A percentile compares a stretch with the other conserved stretches of the same genome.
Evolutionary conservation across 768 basidiomycete genomes (phyloP).

Genomic region (Leccinum fibrillosum): DNA sequence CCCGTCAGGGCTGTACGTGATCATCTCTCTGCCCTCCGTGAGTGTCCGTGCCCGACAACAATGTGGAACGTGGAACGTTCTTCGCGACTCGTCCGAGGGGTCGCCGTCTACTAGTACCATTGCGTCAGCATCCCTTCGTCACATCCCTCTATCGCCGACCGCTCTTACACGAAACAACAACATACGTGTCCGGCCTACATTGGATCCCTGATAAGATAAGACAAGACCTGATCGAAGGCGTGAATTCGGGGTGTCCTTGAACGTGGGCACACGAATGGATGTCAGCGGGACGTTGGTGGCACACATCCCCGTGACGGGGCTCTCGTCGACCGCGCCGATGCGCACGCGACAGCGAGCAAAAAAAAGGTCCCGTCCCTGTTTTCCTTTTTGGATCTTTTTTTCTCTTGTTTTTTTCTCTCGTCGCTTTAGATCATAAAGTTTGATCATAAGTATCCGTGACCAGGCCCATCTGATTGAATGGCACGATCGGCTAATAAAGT

Average conservation of each 20-base stretch:
- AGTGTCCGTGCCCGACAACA: conserved; percentile 4
- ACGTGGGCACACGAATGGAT: too few relatives aligned
- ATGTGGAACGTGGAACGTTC: conserved; percentile 20
- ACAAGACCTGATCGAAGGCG: conserved; percentile 4
- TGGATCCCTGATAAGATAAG: conserved; percentile 31
- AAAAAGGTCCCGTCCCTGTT: conserved; percentile 6
- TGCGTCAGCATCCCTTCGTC: conserved; percentile 1
- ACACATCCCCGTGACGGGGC: too few relatives aligned
- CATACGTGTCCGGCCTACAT: conserved; percentile 23
- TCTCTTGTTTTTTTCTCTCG: conserved; percentile 13
- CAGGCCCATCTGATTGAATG: conserved; percentile 10
- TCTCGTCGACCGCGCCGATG: too few relatives aligned
- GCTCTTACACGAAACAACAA: conserved; percentile 7
- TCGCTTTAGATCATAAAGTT: conserved; percentile 11
- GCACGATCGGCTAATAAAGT: conserved; percentile 11
- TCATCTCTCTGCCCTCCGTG: conserved; percentile 8
- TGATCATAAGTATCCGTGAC: conserved; percentile 1
- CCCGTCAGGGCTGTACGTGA: conserved; percentile 22
- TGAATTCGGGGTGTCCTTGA: too few relatives aligned
- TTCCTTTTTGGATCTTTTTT: conserved; percentile 9
- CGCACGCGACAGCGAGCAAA: not conserved
- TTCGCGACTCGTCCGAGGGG: conserved; percentile 14
- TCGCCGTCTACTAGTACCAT: conserved; percentile 7
- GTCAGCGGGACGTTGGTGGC: too few relatives aligned
- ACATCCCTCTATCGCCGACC: conserved; percentile 19